Percentiles rank a stretch among this genome's conserved stretches.
phyloP scores from a whole-genome alignment of 164 flowering plant species.

The Dillenia suffruticosa region DNA sequence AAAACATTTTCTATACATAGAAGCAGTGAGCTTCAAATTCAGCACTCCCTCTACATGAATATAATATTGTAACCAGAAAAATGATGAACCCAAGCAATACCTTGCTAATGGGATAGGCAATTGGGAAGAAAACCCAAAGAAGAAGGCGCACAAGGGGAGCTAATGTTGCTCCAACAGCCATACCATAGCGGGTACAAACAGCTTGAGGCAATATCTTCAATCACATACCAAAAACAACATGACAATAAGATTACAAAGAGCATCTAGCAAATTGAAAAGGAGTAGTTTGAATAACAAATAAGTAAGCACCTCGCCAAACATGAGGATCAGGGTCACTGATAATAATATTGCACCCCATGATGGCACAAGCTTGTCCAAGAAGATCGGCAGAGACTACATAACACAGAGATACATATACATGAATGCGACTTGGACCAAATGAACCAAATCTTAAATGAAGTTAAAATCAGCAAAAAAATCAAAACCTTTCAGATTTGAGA shows the following conservation, averaged over 20 bases:
- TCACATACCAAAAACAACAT: background rate
- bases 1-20: no score
- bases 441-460: background rate
- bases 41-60: no score
- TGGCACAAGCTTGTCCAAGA: conserved; percentile 73
- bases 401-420: background rate
- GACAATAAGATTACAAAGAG: background rate
- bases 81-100: conserved; percentile 21
- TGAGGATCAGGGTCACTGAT: conserved; percentile 78
- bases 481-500: conserved; percentile 3
- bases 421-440: background rate
- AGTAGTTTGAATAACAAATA: background rate
- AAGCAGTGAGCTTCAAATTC: no score
- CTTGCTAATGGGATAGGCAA: conserved; percentile 91
- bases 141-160: conserved; percentile 79
- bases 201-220: conserved; percentile 83
- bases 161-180: conserved; percentile 65
- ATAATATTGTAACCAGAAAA: no score
- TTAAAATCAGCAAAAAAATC: conserved; percentile 6
- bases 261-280: background rate
- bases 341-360: conserved; percentile 75
- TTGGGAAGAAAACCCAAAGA: conserved; percentile 59
- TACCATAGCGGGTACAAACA: conserved; percentile 74
- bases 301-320: conserved; percentile 73
- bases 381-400: conserved; percentile 74